These are phyloP conservation scores for Pleurostoma richardsiae DNA, from an alignment of 2,329 filamentous ascomycete genomes.

Conservation along the genomic window DNA sequence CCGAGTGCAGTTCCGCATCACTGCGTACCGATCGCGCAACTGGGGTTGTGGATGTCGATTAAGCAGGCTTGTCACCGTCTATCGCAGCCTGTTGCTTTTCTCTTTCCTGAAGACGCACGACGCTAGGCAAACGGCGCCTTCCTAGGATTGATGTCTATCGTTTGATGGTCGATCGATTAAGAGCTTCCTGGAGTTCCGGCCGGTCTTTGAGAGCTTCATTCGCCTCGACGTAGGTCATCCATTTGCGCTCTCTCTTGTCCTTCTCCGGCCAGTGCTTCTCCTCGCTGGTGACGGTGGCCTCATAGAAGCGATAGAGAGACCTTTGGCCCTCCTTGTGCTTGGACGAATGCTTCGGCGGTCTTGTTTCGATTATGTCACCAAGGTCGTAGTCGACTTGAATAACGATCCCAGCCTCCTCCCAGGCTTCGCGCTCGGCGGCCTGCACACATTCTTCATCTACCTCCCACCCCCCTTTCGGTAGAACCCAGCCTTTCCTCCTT, in stretches of 20 bases:
- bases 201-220: constrained; percentile 68
- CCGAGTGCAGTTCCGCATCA: neutral
- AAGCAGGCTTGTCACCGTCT: no score
- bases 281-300: constrained; percentile 82
- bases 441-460: constrained; percentile 83
- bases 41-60: no score
- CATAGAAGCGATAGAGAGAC: constrained; percentile 74
- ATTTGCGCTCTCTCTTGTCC: constrained; percentile 84
- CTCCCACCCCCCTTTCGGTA: constrained; percentile 98
- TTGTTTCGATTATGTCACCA: constrained; percentile 78
- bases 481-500: constrained; percentile 86
- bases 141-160: constrained; percentile 20
- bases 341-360: constrained; percentile 68
- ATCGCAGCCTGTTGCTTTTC: no score
- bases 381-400: constrained; percentile 82
- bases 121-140: no score
- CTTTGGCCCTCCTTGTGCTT: constrained; percentile 56
- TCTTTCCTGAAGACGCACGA: no score
- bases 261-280: constrained; percentile 88
- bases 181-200: constrained; percentile 83
- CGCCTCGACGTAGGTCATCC: constrained; percentile 86
- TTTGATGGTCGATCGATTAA: constrained; percentile 73
- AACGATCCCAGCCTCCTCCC: constrained; percentile 94
- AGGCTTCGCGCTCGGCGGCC: constrained; percentile 85
- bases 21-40: no score